Base-by-base conservation (phyloP, 305 asterid genomes). In the Fraxinus ornus region DNA sequence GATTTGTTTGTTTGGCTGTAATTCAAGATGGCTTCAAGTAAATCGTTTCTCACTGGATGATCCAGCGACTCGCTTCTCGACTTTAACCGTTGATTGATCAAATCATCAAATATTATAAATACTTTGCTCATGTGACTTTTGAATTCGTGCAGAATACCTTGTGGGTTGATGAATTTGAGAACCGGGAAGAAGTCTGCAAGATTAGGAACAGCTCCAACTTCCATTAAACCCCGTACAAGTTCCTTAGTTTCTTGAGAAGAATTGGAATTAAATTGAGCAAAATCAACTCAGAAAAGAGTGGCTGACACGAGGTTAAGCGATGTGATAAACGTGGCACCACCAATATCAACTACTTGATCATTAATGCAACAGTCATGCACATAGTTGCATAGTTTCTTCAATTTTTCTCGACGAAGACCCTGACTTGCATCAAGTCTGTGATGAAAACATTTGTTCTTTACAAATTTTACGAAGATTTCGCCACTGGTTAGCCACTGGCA, bases 391-490 rank as follows among this genome's bases (percentile, higher is more conserved):
- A 66, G 12, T 36, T 79, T 36, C 21, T 22, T 22, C 82, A 79
- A 10, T 22, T 79, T 77, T 55, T 77, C 80, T 60, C 26, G 37
- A 6, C 80, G 64, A 32, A 77, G 64, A 9, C 30, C 32, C 39
- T 77, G 72, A 13, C 72, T 77, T 24, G 32, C 80, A 24, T 77
- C 72, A 19, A 77, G 80, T 7, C 80, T 44, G 15, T 17, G 37
- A 33, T 12, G 80, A 52, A 49, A 77, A 77, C 70, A 77, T 44
- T 30, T 77, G 71, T 30, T 77, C 80, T 78, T 32, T 78, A 2
- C 80, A 78, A 47, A 78, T 28, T 64, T 64, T 78, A 78, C 74
- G 74, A 55, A 78, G 26, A 15, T 77, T 77, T 47, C 44, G 70
- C 80, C 80, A 78, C 28, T 57, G 39, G 52, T 17, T 55, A 26